Evolutionary conservation across 1,139 yeast species (phyloP), one percentile per base, ranked within the genome.

Genomic region (Saccharomyces uvarum): DNA sequence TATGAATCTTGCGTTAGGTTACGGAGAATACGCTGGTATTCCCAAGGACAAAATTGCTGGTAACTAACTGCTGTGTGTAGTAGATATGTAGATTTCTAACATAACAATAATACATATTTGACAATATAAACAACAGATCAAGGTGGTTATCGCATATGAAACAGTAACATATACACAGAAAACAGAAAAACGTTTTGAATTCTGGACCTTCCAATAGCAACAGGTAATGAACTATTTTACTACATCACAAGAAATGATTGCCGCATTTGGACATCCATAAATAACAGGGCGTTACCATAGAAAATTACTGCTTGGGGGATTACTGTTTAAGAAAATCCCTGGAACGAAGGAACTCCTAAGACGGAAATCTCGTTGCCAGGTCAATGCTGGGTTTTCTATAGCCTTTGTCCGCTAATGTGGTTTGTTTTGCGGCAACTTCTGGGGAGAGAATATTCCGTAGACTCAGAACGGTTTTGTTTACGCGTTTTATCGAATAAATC

Each of bases 11-110:
- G 86, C 89, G 7, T 75, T 87, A 75, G 93, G 93, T 27, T 93
- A 89, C 73, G 91, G 88, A 53, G 99, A 93, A 74, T 93, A 86
- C 69, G 97, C 85, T 57, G 98, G 98, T 65, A 93, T 95, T 67
- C 98, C 98, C 53, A 69, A 68, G 52, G 70, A 71, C 58, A 67
- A 65, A 55, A 63, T 68, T n/a, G 16, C 47, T 13, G 38, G 42
- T 26, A 21, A 31, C 38, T 16, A 27, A 29, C 13, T 9, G 13
- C 9, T n/a, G n/a, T 8, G 31, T 28, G 31, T 11, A 28, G 31
- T 28, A 28, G 31, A 28, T 28, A 11, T 8, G 4, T 28, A 11
- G 31, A 28, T 28, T 24, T 24, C 26, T 24, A 6, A 24, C 2
- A 24, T 24, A 24, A 24, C 4, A 24, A 24, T 1, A 24, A 24